phyloP scores from a whole-genome alignment of 2,329 filamentous ascomycete species.

The Trichoderma brevicompactum region DNA sequence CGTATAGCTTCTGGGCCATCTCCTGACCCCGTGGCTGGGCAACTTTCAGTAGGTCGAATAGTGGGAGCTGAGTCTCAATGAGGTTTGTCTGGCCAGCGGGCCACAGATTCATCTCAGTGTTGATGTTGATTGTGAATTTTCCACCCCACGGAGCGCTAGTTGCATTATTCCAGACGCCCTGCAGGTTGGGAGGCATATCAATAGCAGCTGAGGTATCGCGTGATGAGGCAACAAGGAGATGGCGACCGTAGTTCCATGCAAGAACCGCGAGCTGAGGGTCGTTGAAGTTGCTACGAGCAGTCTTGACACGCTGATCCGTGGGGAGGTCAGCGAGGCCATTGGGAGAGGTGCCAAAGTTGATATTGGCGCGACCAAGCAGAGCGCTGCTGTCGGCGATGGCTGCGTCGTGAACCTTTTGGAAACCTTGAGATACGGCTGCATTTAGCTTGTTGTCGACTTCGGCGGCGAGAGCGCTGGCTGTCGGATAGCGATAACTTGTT shows the following conservation, averaged over 20 bases:
- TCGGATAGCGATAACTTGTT: slow-evolving; percentile 35
- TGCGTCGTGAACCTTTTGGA: slow-evolving; percentile 29
- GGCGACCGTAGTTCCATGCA: slow-evolving; percentile 37
- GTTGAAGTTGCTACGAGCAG: slow-evolving; percentile 19
- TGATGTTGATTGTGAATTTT: slow-evolving; percentile 55
- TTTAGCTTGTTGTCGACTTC: slow-evolving; percentile 35
- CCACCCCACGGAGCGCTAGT: slow-evolving; percentile 45
- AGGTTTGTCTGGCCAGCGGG: slow-evolving; percentile 38
- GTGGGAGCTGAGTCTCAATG: slow-evolving; percentile 44
- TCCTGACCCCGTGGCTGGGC: slow-evolving; percentile 39
- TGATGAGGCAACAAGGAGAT: slow-evolving; percentile 35
- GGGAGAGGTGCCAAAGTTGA: slow-evolving; percentile 35
- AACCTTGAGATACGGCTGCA: slow-evolving; percentile 31
- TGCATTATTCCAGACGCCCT: slow-evolving; percentile 38
- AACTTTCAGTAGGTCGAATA: slow-evolving; percentile 39
- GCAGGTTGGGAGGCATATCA: slow-evolving; percentile 37
- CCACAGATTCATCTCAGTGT: slow-evolving; percentile 57
- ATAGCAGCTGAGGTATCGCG: slow-evolving; percentile 31
- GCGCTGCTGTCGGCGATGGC: slow-evolving; percentile 33
- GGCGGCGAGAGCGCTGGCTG: slow-evolving; percentile 32
- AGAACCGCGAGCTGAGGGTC: slow-evolving; percentile 35
- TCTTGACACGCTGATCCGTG: slow-evolving; percentile 29
- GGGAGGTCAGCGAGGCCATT: slow-evolving; percentile 25
- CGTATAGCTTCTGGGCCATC: slow-evolving; percentile 41
- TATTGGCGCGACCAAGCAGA: slow-evolving; percentile 33